A percentile compares a stretch with the other conserved stretches of the same genome.
Conservation (phyloP, 352 stramenopile species). For the Phytopythium kandeliae region DNA sequence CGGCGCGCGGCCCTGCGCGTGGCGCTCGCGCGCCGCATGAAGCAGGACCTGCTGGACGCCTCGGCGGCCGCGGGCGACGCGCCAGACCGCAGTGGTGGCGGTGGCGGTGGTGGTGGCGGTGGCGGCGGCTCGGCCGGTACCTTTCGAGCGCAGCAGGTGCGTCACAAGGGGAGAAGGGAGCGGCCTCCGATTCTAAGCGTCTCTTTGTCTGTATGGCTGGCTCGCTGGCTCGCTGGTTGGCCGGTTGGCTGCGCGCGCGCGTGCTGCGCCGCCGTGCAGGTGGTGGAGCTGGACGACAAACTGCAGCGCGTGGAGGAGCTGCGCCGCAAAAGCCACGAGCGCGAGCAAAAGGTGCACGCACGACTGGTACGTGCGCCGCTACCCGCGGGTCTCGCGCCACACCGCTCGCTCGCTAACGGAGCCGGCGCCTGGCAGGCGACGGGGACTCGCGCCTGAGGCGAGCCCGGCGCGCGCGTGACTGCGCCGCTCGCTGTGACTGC, state of each 20-base stretch:
- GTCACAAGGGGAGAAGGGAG: too few relatives aligned
- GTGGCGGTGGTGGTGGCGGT: too few relatives aligned
- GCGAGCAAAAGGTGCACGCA: constrained; percentile 49
- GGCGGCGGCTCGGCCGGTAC: background rate
- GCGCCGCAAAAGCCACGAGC: constrained; percentile 54
- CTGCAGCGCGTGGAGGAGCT: constrained; percentile 72
- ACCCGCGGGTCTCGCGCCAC: too few relatives aligned
- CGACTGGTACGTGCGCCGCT: constrained; percentile 29
- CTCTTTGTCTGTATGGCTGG: too few relatives aligned
- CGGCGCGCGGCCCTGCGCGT: constrained; percentile 63
- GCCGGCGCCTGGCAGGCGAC: too few relatives aligned
- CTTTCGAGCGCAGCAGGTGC: constrained; percentile 58
- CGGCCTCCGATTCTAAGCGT: too few relatives aligned
- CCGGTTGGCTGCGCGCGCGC: too few relatives aligned
- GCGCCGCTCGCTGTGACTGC: too few relatives aligned
- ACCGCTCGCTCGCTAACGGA: too few relatives aligned
- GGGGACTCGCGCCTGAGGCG: background rate
- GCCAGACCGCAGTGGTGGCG: constrained; percentile 7
- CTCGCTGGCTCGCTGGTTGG: too few relatives aligned
- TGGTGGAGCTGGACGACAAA: constrained; percentile 71
- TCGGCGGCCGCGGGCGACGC: constrained; percentile 14
- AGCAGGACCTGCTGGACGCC: constrained; percentile 64
- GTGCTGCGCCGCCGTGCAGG: too few relatives aligned
- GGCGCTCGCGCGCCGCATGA: constrained; percentile 72
- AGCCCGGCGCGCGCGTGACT: too few relatives aligned